Evolutionary conservation across 208 protist species (phyloP), one percentile per base, ranked within the genome.

Genomic region (Acanthamoeba healyi): DNA sequence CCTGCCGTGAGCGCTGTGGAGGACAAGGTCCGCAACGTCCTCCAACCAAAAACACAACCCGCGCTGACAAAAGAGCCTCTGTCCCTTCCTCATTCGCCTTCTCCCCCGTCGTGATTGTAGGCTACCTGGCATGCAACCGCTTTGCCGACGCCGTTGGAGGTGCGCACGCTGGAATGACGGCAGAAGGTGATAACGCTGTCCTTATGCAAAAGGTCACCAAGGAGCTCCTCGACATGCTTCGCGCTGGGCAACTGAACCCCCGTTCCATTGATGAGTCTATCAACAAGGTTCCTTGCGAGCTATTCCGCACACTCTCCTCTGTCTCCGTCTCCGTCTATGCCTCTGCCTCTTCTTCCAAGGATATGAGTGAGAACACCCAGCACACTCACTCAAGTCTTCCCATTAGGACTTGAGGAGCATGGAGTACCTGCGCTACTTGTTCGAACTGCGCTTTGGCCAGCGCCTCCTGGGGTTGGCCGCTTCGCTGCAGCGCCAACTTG

Each of bases 121-220:
- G 95, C 26, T 96, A 89, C 36, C 42, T 96, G 40, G 63, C 92
- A 17, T 46, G 44, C 38, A 96, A 96, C 74, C 54, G 94, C 4
- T 88, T 96, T 17, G 70, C 92, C 26, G 34, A 94, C 26, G 29
- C 19, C 34, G 96, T 96, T 36, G 95, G 72, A 54, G 44, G 94
- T 32, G 94, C 95, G 17, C 95, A 96, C 93, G 94, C 95, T 0
- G 95, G 88, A 0, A 96, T 96, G 46, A 95, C 95, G 22, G 95
- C 95, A 19, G 95, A 96, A 67, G 95, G 96, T 51, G 96, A 97
- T 61, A 97, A 97, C 77, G 90, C 93, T 1, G 96, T 97, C 2
- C 58, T 97, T 26, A 95, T 96, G 93, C 96, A 97, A 87, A 96
- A 96, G 19, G 96, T 96, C 14, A 38, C 94, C 70, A 97, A 97